Evolutionary conservation across 768 basidiomycete species (phyloP).

Genomic region (Lactarius sp.): DNA sequence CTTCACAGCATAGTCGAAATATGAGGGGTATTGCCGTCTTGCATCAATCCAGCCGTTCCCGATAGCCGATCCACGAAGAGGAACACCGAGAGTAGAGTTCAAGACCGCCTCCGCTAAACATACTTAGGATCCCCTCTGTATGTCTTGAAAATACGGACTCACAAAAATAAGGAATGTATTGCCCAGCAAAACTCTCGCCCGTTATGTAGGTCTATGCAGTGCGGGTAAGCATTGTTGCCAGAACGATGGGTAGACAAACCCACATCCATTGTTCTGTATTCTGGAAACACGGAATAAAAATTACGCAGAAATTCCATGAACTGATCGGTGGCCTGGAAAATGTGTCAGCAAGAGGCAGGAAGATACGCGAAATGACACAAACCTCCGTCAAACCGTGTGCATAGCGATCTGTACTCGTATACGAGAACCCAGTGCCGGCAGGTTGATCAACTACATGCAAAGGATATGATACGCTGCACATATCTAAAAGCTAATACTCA

Average conservation of each 20-base stretch:
- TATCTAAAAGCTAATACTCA: slow-evolving; percentile 39
- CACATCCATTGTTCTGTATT: slow-evolving; percentile 78
- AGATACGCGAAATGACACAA: slow-evolving; percentile 19
- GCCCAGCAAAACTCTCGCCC: slow-evolving; percentile 96
- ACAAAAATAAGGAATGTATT: slow-evolving; percentile 97
- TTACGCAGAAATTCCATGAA: slow-evolving; percentile 80
- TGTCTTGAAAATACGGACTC: slow-evolving; percentile 21
- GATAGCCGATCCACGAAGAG: slow-evolving; percentile 78
- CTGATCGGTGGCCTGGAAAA: slow-evolving; percentile 62
- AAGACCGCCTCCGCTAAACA: slow-evolving; percentile 71
- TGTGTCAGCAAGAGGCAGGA: slow-evolving; percentile 6
- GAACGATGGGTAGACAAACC: slow-evolving; percentile 32
- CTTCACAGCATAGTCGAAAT: slow-evolving; percentile 79
- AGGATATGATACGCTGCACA: neutral
- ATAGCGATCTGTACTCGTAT: slow-evolving; percentile 79
- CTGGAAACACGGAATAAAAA: slow-evolving; percentile 89
- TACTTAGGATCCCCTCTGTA: neutral
- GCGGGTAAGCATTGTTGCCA: neutral
- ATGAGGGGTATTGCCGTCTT: slow-evolving; percentile 81
- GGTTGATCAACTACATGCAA: slow-evolving; percentile 84
- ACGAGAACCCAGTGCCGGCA: slow-evolving; percentile 92
- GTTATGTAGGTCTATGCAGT: slow-evolving; percentile 81
- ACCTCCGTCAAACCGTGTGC: slow-evolving; percentile 75
- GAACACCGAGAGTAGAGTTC: slow-evolving; percentile 50
- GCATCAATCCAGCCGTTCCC: slow-evolving; percentile 99